Base-by-base conservation (phyloP, 1,139 yeast species). In the Suhomyces chickasaworum region DNA sequence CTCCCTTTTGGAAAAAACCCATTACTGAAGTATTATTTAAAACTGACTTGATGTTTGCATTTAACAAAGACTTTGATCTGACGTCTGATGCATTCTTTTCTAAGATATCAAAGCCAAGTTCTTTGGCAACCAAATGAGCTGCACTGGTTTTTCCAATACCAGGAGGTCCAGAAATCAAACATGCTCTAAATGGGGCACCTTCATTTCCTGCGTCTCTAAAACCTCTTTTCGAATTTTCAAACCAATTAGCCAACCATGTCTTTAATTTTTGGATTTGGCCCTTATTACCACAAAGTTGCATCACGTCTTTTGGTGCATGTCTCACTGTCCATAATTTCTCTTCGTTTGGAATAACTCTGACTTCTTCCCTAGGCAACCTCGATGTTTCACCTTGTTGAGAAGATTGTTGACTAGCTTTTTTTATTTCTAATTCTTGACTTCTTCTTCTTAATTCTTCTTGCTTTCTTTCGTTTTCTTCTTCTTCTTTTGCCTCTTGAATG, bases 221-320 rank as follows among this genome's bases (percentile, higher is more conserved):
- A 1, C 80, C 84, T 15, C 68, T 61, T 49, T 75, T 78, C 37
- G 81, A 70, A 53, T 81, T 77, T 0, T 68, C 68, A 48, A 80
- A 82, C 97, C 98, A 93, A 56, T 80, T 77, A n/a, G 66, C 66
- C 20, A 93, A 74, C 99, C 99, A 93, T 30, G 64, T 73, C 34
- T 75, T 73, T 41, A 93, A 72, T 59, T 82, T 81, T 33, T 73
- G 71, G 3, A 95, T 84, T 45, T 83, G 82, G 1, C 88, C 82
- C 61, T 89, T 89, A 64, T 93, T 93, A 48, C 99, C 99, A 68
- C 97, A 90, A 32, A 93, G 81, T 54, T 93, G 97, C 34, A 72
- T 73, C 41, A 85, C 53, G 36, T 75, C 75, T 1, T 81, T 78
- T 6, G 99, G 99, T 0, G 99, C 98, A 66, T 93, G 89, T 63